phyloP scores from a whole-genome alignment of 805 yeast species.

The Yarrowia sp. region DNA sequence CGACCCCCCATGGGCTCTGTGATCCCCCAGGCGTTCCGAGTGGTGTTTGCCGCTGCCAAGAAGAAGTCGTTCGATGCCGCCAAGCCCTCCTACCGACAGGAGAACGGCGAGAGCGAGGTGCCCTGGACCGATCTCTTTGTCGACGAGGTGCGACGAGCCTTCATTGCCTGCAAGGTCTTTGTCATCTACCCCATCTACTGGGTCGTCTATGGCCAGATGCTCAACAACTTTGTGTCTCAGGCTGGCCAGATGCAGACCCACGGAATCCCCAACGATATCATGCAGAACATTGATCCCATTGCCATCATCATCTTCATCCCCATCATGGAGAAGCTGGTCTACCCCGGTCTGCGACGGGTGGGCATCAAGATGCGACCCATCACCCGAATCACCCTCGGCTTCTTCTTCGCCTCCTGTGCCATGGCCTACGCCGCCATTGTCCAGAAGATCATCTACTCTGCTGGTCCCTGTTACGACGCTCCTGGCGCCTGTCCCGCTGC shows the following conservation, averaged over 20 bases:
- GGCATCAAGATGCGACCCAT: slow-evolving; percentile 70
- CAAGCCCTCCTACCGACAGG: slow-evolving; percentile 63
- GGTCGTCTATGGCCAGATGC: slow-evolving; percentile 77
- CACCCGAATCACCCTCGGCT: slow-evolving; percentile 74
- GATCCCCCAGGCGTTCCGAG: slow-evolving; percentile 60
- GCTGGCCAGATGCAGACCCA: slow-evolving; percentile 77
- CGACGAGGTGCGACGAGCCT: slow-evolving; percentile 70
- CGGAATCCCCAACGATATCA: slow-evolving; percentile 80
- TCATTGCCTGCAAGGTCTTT: slow-evolving; percentile 76
- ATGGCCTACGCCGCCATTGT: slow-evolving; percentile 80
- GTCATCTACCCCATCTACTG: slow-evolving; percentile 74
- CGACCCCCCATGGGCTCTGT: slow-evolving; percentile 69
- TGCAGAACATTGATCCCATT: slow-evolving; percentile 77
- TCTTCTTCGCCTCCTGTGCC: slow-evolving; percentile 66
- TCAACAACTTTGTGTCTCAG: slow-evolving; percentile 73
- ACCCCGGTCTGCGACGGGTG: slow-evolving; percentile 58
- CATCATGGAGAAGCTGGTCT: slow-evolving; percentile 65
- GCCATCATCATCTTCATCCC: slow-evolving; percentile 82
- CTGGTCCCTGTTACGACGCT: slow-evolving; percentile 75
- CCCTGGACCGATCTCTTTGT: slow-evolving; percentile 75
- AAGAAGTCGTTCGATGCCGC: slow-evolving; percentile 62
- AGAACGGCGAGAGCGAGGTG: slow-evolving; percentile 51
- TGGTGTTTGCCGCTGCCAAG: slow-evolving; percentile 54
- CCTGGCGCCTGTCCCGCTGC: slow-evolving; percentile 63
- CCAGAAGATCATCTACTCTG: slow-evolving; percentile 69